These are phyloP conservation scores for Lasiosphaeriaceae sp. DNA, from an alignment of 495 filamentous ascomycete genomes.

Conservation along the genomic window DNA sequence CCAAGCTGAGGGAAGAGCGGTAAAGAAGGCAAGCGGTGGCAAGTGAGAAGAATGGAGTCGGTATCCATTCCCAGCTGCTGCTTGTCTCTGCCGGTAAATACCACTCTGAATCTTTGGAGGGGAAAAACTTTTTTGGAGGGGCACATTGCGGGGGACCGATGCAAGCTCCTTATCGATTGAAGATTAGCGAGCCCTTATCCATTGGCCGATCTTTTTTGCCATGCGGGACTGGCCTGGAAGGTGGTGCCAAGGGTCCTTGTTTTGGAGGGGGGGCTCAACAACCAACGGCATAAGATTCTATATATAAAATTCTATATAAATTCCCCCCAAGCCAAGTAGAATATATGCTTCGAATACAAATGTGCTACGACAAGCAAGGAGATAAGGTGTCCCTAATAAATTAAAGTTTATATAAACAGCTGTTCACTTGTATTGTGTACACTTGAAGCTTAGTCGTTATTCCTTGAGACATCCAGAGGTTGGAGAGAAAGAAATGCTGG, in stretches of 20 bases:
- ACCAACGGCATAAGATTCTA: too few relatives aligned
- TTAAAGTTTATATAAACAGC: too few relatives aligned
- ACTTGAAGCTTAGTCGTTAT: too few relatives aligned
- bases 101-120: not conserved
- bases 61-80: not conserved
- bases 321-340: too few relatives aligned
- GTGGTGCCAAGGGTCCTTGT: not conserved
- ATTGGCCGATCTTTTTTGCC: not conserved
- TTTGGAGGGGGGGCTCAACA: too few relatives aligned
- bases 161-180: not conserved
- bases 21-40: not conserved
- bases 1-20: not conserved
- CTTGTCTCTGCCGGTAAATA: not conserved
- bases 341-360: too few relatives aligned
- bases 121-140: not conserved
- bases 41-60: not conserved
- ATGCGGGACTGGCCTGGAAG: not conserved
- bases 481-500: too few relatives aligned
- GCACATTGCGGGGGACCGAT: not conserved
- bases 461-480: too few relatives aligned
- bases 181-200: not conserved
- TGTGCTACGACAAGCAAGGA: too few relatives aligned
- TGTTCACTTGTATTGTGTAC: too few relatives aligned
- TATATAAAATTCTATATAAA: too few relatives aligned
- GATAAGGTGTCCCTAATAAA: too few relatives aligned